Base-by-base conservation (phyloP, 176 grass and related monocot species). In the Aegilops tauschii region DNA sequence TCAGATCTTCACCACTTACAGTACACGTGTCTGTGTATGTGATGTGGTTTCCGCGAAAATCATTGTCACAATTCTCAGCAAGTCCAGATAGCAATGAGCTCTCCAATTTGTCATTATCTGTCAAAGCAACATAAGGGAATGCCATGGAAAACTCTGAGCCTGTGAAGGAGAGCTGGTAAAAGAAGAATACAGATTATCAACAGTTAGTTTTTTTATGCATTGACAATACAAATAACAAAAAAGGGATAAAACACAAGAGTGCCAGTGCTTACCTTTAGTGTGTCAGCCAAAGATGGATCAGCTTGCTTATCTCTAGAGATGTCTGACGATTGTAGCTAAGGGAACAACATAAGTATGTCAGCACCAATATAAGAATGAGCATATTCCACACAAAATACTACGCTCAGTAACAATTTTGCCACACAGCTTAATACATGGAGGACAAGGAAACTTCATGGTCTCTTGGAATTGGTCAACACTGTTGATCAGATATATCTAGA, bases 61-160 rank as follows among this genome's bases (percentile, higher is more conserved):
- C 92, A 76, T 45, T 71, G 14, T 88, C 89, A 76, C 97, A 98
- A 81, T 80, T 96, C 31, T 96, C 88, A 85, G 87, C 52, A 91
- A 98, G 93, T 68, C 88, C 85, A 59, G 88, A 84, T 29, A 98
- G 30, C 85, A 98, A 86, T 30, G 90, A 93, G 40, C 86, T 85
- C 90, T 98, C 94, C 86, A 96, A 40, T 69, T 79, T 94, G 20
- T 92, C 92, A 52, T 87, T 90, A 80, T 92, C 82, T 86, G 88
- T 35, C 17, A 90, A 79, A 81, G 84, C 82, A 82, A 96, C 92
- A 83, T 96, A 96, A 1, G 94, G 97, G 70, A 94, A 98, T 71
- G 93, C 94, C 86, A 98, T 91, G 50, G 89, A 96, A 87, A 98
- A 94, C 44, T 98, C 90, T 25, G 97, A 98, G 34, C 37, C 80